Evolutionary conservation across 1,139 yeast genomes (phyloP).

Genomic region (Debaryomyces nepalensis): DNA sequence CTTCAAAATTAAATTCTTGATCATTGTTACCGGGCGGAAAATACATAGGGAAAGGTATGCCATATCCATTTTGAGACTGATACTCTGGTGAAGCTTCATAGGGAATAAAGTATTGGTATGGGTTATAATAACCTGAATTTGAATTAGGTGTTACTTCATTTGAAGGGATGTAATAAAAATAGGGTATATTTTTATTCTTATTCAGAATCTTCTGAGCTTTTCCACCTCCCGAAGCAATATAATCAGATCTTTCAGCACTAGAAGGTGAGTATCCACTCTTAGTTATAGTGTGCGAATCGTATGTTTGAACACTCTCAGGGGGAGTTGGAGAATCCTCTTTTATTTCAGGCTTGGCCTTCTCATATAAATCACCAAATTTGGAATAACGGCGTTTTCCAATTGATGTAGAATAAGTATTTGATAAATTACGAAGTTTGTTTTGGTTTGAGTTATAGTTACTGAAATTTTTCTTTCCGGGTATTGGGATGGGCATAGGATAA

Average conservation of each 20-base stretch:
- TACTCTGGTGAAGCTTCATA: constrained; percentile 16
- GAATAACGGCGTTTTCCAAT: constrained; percentile 6
- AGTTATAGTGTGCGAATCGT: constrained; percentile 16
- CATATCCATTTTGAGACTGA: constrained; percentile 12
- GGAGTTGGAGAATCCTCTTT: constrained; percentile 20
- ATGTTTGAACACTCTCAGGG: constrained; percentile 19
- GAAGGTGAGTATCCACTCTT: constrained; percentile 20
- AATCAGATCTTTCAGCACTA: constrained; percentile 19
- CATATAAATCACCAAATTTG: constrained; percentile 8
- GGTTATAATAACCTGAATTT: constrained; percentile 20
- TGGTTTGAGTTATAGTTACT: constrained; percentile 21
- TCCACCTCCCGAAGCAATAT: constrained; percentile 4
- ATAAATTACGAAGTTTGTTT: constrained; percentile 13
- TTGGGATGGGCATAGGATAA: constrained; percentile 16
- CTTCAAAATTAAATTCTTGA: constrained; percentile 13
- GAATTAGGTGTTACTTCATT: constrained; percentile 18
- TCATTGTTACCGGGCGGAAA: constrained; percentile 14
- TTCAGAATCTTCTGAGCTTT: constrained; percentile 9
- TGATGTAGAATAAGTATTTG: not conserved
- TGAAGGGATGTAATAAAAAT: constrained; percentile 30
- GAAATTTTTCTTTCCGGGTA: constrained; percentile 18
- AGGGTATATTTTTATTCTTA: constrained; percentile 20
- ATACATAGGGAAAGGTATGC: constrained; percentile 19
- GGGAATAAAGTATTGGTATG: constrained; percentile 23
- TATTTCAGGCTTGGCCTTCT: constrained; percentile 11